phyloP scores from a whole-genome alignment of 768 basidiomycete species.

The Scleroderma bovista region DNA sequence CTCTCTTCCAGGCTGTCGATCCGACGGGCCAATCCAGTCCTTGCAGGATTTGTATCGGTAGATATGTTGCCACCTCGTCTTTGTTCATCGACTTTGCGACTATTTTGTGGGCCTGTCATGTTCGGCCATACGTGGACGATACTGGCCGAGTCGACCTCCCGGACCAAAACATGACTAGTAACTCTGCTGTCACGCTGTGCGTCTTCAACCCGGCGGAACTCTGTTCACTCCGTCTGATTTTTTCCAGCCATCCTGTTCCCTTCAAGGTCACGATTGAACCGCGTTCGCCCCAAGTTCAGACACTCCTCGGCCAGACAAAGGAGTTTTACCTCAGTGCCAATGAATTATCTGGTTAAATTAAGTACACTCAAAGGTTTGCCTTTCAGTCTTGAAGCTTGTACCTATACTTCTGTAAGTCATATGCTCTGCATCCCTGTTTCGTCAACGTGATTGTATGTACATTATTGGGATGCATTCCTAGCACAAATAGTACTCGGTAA shows the following conservation, averaged over 20 bases:
- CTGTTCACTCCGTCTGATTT: background rate
- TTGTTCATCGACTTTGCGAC: constrained; percentile 31
- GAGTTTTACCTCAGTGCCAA: background rate
- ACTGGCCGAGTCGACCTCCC: background rate
- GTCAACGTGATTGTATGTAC: too few relatives aligned
- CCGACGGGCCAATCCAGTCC: too few relatives aligned
- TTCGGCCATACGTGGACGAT: constrained; percentile 7
- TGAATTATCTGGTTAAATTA: background rate
- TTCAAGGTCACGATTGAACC: background rate
- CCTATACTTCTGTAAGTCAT: too few relatives aligned
- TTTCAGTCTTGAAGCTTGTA: too few relatives aligned
- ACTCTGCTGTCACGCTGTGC: background rate
- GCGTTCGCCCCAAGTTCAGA: background rate
- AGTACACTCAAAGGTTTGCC: too few relatives aligned
- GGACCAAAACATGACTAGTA: background rate
- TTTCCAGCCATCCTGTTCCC: constrained; percentile 1
- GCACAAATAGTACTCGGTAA: too few relatives aligned
- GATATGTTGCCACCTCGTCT: constrained; percentile 28
- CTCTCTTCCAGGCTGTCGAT: background rate
- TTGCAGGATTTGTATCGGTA: constrained; percentile 28
- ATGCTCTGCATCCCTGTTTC: too few relatives aligned
- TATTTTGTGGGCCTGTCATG: constrained; percentile 21
- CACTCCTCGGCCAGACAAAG: background rate
- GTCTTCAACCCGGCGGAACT: background rate
- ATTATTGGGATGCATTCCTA: too few relatives aligned